Evolutionary conservation across 257 asterid genomes (phyloP).

Genomic region (Apocynum venetum): DNA sequence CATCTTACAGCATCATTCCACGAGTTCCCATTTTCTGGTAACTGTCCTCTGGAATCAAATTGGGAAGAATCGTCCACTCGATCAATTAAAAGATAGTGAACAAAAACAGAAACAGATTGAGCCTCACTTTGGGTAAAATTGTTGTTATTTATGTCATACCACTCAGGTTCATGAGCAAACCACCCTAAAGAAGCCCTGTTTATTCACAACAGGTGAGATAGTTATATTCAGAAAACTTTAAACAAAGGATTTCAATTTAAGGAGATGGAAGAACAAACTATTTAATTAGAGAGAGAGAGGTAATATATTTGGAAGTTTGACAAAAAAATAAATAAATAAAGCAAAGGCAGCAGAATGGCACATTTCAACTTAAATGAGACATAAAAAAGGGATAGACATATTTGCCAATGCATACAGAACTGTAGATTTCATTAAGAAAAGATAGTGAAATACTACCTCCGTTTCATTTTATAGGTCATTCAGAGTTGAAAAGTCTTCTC

Average conservation of each 20-base stretch:
- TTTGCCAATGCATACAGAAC: background rate
- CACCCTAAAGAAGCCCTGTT: conserved; percentile 90
- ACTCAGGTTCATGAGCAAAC: conserved; percentile 92
- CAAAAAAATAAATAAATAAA: background rate
- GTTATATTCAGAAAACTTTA: no score
- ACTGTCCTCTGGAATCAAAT: conserved; percentile 52
- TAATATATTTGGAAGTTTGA: background rate
- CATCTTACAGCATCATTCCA: conserved; percentile 61
- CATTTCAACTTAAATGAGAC: background rate
- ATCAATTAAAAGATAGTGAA: conserved; percentile 75
- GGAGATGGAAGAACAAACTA: background rate
- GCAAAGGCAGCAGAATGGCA: background rate
- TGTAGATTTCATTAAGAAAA: background rate
- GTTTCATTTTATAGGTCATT: background rate
- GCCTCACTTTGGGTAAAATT: conserved; percentile 86
- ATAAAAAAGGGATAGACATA: background rate
- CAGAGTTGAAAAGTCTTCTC: background rate
- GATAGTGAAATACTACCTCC: background rate
- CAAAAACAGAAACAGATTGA: conserved; percentile 76
- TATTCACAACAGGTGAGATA: conserved; percentile 10
- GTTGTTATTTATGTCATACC: conserved; percentile 74
- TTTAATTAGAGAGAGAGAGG: background rate
- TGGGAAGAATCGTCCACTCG: conserved; percentile 45
- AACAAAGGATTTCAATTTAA: background rate
- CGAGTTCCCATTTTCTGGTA: conserved; percentile 60